Percentiles rank a stretch among this genome's conserved stretches.
Conservation (phyloP, 2,329 filamentous ascomycete genomes). For the Diaporthe caulivora region DNA sequence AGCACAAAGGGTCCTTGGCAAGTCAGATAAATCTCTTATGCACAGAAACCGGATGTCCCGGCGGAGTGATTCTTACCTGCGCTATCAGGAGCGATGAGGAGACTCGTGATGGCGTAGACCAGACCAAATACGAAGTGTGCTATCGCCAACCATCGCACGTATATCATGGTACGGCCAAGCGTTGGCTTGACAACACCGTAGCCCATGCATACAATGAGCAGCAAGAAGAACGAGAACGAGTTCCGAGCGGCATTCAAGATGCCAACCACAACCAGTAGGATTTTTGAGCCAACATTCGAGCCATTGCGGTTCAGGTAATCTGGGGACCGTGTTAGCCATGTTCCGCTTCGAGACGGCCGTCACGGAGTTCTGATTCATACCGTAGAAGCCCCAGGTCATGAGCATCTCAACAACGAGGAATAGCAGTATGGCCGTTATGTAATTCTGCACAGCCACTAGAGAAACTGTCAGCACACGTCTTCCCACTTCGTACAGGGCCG, state of each 20-base stretch:
- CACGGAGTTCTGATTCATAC: conserved; percentile 55
- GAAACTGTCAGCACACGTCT: conserved; percentile 47
- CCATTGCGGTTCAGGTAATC: conserved; percentile 95
- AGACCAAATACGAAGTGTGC: conserved; percentile 96
- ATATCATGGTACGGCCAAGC: conserved; percentile 93
- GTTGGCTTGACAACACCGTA: conserved; percentile 97
- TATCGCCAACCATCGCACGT: conserved; percentile 89
- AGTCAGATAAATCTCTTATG: conserved; percentile 2
- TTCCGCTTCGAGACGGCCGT: not conserved
- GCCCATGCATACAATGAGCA: conserved; percentile 99
- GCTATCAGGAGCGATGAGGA: conserved; percentile 89
- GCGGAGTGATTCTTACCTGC: conserved; percentile 65
- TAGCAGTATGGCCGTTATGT: conserved; percentile 95
- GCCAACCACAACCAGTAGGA: conserved; percentile 90
- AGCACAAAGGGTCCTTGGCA: conserved; percentile 83
- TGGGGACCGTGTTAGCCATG: conserved; percentile 47
- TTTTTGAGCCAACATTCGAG: conserved; percentile 84
- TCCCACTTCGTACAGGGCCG: not conserved
- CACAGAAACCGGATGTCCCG: not conserved
- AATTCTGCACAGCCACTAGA: conserved; percentile 93
- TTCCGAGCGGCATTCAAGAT: conserved; percentile 94
- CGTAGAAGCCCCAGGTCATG: conserved; percentile 98
- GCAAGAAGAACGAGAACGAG: conserved; percentile 97
- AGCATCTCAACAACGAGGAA: conserved; percentile 97
- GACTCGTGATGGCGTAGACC: conserved; percentile 90